Conservation (phyloP, 106 monocot species). For the Posidonia australis region DNA sequence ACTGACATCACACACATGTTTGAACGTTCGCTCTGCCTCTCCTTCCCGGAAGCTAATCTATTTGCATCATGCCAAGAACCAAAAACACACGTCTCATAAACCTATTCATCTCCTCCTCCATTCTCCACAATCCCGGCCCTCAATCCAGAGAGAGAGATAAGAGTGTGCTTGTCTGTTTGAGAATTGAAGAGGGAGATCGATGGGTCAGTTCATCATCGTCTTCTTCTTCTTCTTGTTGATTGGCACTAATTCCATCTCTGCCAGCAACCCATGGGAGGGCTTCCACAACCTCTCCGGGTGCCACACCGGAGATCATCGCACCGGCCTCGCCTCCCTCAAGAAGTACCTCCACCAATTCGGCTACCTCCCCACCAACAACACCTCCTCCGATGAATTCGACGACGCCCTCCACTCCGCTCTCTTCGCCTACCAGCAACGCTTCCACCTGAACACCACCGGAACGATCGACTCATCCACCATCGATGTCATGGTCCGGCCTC, state of each 20-base stretch:
- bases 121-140: no score
- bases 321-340: conserved; percentile 42
- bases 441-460: conserved; percentile 46
- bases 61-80: no score
- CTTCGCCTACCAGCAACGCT: conserved; percentile 46
- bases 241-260: neutral
- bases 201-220: neutral
- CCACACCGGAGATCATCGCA: conserved; percentile 36
- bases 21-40: no score
- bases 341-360: conserved; percentile 60
- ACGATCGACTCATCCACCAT: conserved; percentile 41
- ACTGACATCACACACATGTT: no score
- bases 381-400: conserved; percentile 53
- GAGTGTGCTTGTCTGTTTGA: no score
- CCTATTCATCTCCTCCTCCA: no score
- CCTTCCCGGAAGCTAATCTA: no score
- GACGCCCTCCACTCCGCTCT: conserved; percentile 33
- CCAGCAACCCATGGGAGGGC: conserved; percentile 37
- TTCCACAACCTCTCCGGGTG: conserved; percentile 66
- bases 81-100: no score
- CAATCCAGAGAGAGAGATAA: neutral
- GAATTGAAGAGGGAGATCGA: neutral
- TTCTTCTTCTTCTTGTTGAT: neutral
- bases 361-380: conserved; percentile 41
- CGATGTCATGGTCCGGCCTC: conserved; percentile 33